Evolutionary conservation across 805 yeast genomes (phyloP), one percentile per base, ranked within the genome.

Genomic region (Candida coleopterorum): DNA sequence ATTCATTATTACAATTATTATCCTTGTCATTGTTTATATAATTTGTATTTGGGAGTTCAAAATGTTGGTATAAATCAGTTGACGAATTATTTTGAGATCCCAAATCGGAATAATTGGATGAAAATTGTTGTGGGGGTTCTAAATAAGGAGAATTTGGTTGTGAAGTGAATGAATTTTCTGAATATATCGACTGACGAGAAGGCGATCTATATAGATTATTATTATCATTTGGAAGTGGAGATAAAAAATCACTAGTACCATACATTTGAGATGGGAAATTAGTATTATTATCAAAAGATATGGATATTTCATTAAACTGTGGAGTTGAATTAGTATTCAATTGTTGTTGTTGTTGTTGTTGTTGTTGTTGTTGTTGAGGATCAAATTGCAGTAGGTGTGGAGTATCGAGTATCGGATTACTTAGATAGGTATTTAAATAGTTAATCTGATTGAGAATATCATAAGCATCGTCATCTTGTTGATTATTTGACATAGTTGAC

Each of bases 61-160:
- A 35, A 17, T 25, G 32, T 18, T 32, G 39, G 9, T 25, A 9
- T 18, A 39, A 29, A 29, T 38, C 16, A 14, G 29, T 24, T 5
- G 30, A n/a, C 3, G 38, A 32, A 14, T 20, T 26, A 11, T 38
- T 18, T 12, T 34, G 20, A 2, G 41, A 34, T 4, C 46, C 45
- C 4, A 40, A 25, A 21, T 45, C 47, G 3, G 51, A 39, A 18
- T 25, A 18, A 25, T 27, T 21, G 9, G 38, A 33, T 27, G 58
- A 50, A 29, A 56, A 50, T 21, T 62, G 64, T 18, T 66, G 58
- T 14, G 52, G 45, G 0, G 68, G 68, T 35, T 63, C 70, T 18
- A 54, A 52, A 40, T 48, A 66, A 4, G 70, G 68, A 18, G 62
- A 53, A 15, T 55, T 58, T 3, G 68, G 66, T 32, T 56, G 56